Percentiles rank a stretch among this genome's conserved stretches.
Conservation (phyloP, 1,284 basidiomycete genomes). For the Pseudozyma tsukubaensis region DNA sequence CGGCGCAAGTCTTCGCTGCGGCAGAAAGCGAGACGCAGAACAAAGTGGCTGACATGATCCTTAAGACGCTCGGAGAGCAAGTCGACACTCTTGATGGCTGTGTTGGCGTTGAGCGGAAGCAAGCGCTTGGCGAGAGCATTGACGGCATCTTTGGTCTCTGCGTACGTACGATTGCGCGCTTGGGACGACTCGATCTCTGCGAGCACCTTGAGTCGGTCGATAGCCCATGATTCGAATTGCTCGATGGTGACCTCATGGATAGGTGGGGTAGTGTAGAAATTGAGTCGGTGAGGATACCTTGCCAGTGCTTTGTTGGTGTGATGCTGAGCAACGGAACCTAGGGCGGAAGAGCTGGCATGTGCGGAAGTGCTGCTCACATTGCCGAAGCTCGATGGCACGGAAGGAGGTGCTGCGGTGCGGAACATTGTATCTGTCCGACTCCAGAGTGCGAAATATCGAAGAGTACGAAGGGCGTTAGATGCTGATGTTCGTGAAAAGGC, state of each 20-base stretch:
- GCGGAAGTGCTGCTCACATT: conserved; percentile 18
- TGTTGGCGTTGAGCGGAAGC: conserved; percentile 78
- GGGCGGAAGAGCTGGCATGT: conserved; percentile 27
- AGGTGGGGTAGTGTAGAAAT: conserved; percentile 83
- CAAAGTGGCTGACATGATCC: conserved; percentile 94
- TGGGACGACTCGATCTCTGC: conserved; percentile 94
- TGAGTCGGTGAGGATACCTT: conserved; percentile 62
- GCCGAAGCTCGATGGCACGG: conserved; percentile 37
- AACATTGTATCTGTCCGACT: conserved; percentile 17
- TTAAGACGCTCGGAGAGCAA: conserved; percentile 77
- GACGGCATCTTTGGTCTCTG: conserved; percentile 79
- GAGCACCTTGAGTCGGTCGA: conserved; percentile 85
- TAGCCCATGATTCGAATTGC: conserved; percentile 92
- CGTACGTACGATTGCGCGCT: conserved; percentile 83
- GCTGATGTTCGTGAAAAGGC: too few species aligned
- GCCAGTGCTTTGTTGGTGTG: conserved; percentile 34
- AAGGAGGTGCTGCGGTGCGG: conserved; percentile 40
- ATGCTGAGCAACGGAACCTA: conserved; percentile 43
- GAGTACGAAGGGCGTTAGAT: too few species aligned
- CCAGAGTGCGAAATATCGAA: background rate
- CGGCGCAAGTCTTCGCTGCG: conserved; percentile 90
- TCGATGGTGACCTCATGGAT: conserved; percentile 91
- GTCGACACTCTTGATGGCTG: conserved; percentile 71
- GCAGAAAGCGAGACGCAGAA: conserved; percentile 93
- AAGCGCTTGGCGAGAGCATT: conserved; percentile 77